Base-by-base conservation (phyloP, 768 basidiomycete species). In the Daedaleopsis sinensis region DNA sequence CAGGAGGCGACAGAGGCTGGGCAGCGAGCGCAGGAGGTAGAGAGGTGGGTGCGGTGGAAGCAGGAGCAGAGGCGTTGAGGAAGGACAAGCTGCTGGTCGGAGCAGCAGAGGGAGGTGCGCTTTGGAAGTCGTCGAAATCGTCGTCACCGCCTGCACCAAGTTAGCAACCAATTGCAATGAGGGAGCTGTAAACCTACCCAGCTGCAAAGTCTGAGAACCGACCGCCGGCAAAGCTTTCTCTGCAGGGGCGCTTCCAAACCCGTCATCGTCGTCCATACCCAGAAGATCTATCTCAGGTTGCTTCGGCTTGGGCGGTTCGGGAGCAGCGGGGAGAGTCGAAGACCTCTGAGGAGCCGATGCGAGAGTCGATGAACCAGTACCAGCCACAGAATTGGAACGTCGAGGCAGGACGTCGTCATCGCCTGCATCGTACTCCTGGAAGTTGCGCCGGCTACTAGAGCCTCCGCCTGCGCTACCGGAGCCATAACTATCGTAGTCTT, bases 381-480 rank as follows among this genome's bases (percentile, higher is more conserved):
- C 67, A 21, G 76, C 68, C 48, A 79, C 43, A 21, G 78, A 78
- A 48, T 77, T 78, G 62, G 73, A 79, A 55, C 73, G 80, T 63
- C 71, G 76, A 43, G 71, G 74, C n/a, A 63, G 44, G 8, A 59
- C 60, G 36, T 96, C 94, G 62, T 98, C 96, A 60, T 94, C 94
- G 1, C 96, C 96, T 13, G 96, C 97, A 65, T 96, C 92, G 73
- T 99, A 99, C 72, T 98, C 96, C 68, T 98, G 96, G 65, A 86
- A 98, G 24, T 84, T 83, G 57, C 80, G 78, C 16, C 85, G 77
- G 43, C 84, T 74, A 9, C 74, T 73, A 36, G 74, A 78, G 62
- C 81, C 82, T 47, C 80, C 77, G 37, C 62, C 54, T n/a, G 57
- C 58, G 43, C 36, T 39, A 1, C 51, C 24, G n/a, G 23, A 10